These are phyloP conservation scores for Colletotrichum sp. DNA, from an alignment of 2,329 filamentous ascomycete genomes.

Conservation along the genomic window DNA sequence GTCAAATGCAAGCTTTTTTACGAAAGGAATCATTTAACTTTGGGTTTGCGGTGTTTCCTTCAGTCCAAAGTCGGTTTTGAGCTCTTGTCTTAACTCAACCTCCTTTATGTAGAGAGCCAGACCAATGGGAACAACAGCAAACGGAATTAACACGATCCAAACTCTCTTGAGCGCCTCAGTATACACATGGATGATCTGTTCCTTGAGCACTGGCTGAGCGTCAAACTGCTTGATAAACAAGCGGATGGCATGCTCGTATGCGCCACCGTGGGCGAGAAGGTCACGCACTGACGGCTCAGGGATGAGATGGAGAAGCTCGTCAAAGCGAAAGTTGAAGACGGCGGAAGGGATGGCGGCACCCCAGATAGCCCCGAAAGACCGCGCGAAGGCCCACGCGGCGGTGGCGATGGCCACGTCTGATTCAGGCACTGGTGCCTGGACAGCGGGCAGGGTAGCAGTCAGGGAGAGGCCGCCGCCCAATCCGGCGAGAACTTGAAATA, in stretches of 20 bases:
- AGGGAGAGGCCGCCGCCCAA: slow-evolving; percentile 31
- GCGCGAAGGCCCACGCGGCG: slow-evolving; percentile 38
- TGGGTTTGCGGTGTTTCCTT: not conserved
- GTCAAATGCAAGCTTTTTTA: too few relatives aligned
- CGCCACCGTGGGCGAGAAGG: not conserved
- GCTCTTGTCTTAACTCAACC: not conserved
- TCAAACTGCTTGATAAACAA: not conserved
- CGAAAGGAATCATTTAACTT: too few relatives aligned
- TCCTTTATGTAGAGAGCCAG: not conserved
- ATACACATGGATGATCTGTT: not conserved
- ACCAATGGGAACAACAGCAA: not conserved
- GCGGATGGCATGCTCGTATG: not conserved
- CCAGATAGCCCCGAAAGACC: slow-evolving; percentile 42
- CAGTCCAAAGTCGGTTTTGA: not conserved
- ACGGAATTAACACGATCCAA: not conserved
- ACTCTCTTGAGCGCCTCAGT: not conserved
- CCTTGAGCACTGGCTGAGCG: not conserved
- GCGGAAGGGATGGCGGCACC: slow-evolving; percentile 40
- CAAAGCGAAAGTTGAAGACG: slow-evolving; percentile 30
- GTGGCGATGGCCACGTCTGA: slow-evolving; percentile 31
- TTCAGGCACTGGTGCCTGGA: slow-evolving; percentile 32
- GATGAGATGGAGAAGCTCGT: not conserved
- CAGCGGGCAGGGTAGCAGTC: slow-evolving; percentile 37
- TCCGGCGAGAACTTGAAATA: slow-evolving; percentile 34
- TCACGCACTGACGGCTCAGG: not conserved